phyloP scores from a whole-genome alignment of 257 asterid genomes.

The Paulownia fortunei region DNA sequence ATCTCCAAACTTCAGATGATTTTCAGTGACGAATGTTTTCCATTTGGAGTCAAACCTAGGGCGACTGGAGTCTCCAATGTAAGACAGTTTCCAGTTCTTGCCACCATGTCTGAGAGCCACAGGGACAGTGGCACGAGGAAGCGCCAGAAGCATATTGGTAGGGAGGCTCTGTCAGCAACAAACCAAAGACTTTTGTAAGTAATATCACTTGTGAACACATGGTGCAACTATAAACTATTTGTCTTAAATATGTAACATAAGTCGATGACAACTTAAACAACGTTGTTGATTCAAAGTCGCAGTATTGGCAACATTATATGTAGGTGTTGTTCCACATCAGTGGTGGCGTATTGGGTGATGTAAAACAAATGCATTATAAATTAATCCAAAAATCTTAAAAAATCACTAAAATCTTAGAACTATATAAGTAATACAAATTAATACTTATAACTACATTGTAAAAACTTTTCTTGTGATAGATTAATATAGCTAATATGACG shows the following conservation, averaged over 20 bases:
- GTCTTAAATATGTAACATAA: background rate
- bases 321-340: no score
- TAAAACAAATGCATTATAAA: no score
- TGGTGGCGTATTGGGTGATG: no score
- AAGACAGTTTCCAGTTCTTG: constrained; percentile 46
- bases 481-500: background rate
- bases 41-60: constrained; percentile 33
- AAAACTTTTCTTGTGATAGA: background rate
- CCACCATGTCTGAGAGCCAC: constrained; percentile 35
- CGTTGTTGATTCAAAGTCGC: no score
- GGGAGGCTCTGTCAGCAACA: constrained; percentile 29
- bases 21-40: constrained; percentile 45
- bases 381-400: no score
- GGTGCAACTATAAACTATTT: background rate
- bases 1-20: constrained; percentile 49
- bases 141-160: background rate
- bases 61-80: background rate
- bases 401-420: no score
- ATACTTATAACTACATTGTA: no score
- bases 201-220: background rate
- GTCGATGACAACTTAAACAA: no score
- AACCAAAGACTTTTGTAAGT: background rate
- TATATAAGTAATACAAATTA: background rate
- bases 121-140: constrained; percentile 36
- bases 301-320: no score